Percentiles rank a stretch among this genome's conserved stretches.
phyloP scores from a whole-genome alignment of 2,329 filamentous ascomycete genomes.

The Scedosporium minutisporum region DNA sequence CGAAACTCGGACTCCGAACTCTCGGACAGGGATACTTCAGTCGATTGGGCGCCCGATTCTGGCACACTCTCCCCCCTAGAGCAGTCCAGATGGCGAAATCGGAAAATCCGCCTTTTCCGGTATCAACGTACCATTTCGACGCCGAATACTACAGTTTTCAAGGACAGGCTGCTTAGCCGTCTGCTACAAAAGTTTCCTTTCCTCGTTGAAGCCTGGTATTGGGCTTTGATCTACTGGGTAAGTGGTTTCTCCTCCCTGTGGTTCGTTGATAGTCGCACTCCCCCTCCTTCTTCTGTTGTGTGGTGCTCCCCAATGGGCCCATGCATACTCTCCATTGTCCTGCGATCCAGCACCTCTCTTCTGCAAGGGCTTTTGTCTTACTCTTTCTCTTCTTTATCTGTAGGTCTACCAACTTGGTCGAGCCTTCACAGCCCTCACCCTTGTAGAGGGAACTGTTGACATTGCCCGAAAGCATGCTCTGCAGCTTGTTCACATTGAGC shows the following conservation, averaged over 20 bases:
- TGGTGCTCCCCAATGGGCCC: background rate
- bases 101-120: constrained; percentile 12
- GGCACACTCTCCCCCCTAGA: constrained; percentile 9
- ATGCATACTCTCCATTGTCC: too few species aligned
- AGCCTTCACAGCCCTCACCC: constrained; percentile 59
- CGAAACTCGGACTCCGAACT: constrained; percentile 9
- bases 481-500: constrained; percentile 56
- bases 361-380: background rate
- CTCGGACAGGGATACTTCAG: constrained; percentile 5
- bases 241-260: constrained; percentile 15
- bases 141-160: constrained; percentile 53
- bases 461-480: constrained; percentile 60
- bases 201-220: constrained; percentile 67
- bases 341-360: background rate
- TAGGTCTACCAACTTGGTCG: constrained; percentile 67
- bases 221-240: constrained; percentile 71
- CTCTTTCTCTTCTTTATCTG: background rate
- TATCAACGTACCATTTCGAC: constrained; percentile 36
- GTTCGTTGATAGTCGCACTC: background rate
- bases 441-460: constrained; percentile 58
- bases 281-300: background rate
- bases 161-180: constrained; percentile 50
- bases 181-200: constrained; percentile 61
- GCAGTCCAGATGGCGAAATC: constrained; percentile 11
- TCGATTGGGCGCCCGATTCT: constrained; percentile 8